Evolutionary conservation across 345 rosid genomes (phyloP).

Genomic region (Xanthoceras sorbifolium): DNA sequence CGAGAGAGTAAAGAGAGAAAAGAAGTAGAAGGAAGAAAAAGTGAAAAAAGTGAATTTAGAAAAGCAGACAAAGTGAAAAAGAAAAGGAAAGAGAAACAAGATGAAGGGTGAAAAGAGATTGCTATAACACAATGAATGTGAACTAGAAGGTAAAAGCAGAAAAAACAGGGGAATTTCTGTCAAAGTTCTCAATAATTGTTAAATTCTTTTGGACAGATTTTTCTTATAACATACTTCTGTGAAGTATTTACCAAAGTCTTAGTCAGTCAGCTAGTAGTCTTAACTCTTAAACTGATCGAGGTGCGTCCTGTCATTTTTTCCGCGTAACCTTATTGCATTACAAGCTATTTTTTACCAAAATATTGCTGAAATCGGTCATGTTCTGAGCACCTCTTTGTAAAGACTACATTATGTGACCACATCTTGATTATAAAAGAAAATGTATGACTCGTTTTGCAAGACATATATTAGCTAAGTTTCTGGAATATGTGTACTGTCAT

Average conservation of each 20-base stretch:
- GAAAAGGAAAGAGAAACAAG: no score
- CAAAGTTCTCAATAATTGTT: no score
- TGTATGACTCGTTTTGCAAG: neutral
- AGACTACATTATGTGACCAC: neutral
- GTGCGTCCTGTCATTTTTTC: neutral
- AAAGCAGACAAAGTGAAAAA: no score
- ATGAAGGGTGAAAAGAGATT: no score
- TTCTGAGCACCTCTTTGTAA: neutral
- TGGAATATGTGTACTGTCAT: constrained; percentile 1
- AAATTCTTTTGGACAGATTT: neutral
- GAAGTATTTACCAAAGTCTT: neutral
- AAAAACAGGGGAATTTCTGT: no score
- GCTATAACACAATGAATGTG: no score
- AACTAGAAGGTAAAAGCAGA: no score
- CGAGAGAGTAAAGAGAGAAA: no score
- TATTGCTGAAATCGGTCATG: neutral
- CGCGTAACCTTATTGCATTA: neutral
- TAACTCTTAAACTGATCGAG: neutral
- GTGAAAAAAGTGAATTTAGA: no score
- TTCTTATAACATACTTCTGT: neutral
- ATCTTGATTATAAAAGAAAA: neutral
- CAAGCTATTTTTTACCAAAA: neutral
- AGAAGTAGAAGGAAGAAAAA: no score
- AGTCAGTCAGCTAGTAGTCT: neutral
- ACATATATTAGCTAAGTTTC: constrained; percentile 6